Base-by-base conservation (phyloP, 352 stramenopile genomes). In the Globisporangium perplexum region DNA sequence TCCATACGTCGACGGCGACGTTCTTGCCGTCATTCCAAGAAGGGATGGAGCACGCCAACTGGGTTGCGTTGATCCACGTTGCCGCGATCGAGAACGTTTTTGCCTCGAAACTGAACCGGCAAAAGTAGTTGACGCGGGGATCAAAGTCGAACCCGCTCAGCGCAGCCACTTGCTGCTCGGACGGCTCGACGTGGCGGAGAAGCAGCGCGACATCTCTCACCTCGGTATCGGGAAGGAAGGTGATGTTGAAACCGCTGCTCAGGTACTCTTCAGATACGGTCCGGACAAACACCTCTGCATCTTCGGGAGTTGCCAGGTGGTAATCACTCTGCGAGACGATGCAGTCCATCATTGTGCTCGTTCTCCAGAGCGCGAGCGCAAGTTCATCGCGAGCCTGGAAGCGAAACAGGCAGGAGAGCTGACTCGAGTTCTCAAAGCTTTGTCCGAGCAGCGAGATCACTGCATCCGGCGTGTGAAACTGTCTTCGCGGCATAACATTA, bases 91-190 rank as follows among this genome's bases (percentile, higher is more conserved):
- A 33, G 15, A 70, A 44, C 1, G 59, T 59, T n/a, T 63, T 62
- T 0, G 42, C 24, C 4, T 42, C 35, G 10, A 65, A 57, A 12
- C 72, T 50, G 51, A 83, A 83, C 1, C 60, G 69, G 41, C 77
- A 89, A 17, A 63, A n/a, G 0, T 79, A 41, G 5, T 60, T 50
- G 11, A 65, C 50, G 7, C 55, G 47, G 20, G 48, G 1, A 41
- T 77, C 61, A 57, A 86, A 89, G 64, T 81, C 50, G 33, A 65
- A 62, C 1, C 77, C 77, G 33, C 44, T 42, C 5, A 84, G 52
- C 0, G 50, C 53, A 14, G 81, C 44, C 1, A 43, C 54, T 26
- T 20, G 44, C 6, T 57, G 42, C 4, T 38, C 22, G 7, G 42
- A 30, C 8, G 20, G 23, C 8, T 1, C 47, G 18, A 4, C 20